Evolutionary conservation across 257 asterid genomes (phyloP).

Genomic region (Rehmannia glutinosa): DNA sequence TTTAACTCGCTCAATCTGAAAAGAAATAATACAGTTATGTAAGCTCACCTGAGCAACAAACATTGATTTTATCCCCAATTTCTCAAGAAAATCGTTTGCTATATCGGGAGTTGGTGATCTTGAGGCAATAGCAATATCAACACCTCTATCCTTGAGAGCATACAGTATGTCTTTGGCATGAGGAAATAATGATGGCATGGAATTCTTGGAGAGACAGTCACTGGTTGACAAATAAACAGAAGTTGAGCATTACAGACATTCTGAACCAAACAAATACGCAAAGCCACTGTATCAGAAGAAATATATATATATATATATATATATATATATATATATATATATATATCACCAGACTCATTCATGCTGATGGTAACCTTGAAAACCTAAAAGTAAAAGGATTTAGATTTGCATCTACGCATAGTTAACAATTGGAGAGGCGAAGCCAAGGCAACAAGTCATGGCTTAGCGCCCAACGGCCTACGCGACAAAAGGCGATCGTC

Average conservation of each 20-base stretch:
- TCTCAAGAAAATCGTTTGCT: constrained; percentile 66
- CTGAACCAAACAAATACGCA: no score
- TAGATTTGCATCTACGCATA: no score
- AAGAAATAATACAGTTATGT: not conserved
- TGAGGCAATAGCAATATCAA: constrained; percentile 53
- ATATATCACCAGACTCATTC: no score
- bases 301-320: no score
- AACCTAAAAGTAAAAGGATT: not conserved
- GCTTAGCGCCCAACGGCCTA: no score
- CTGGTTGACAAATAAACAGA: no score
- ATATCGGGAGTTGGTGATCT: constrained; percentile 81
- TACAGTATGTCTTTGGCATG: constrained; percentile 50
- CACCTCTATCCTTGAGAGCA: constrained; percentile 61
- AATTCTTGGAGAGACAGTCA: constrained; percentile 67
- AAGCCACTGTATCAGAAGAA: no score
- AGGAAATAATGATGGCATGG: constrained; percentile 49
- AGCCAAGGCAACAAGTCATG: no score
- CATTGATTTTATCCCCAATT: constrained; percentile 69
- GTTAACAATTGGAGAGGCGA: no score
- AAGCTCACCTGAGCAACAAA: constrained; percentile 76
- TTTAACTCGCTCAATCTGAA: not conserved
- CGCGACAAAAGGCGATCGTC: no score
- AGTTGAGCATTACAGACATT: no score
- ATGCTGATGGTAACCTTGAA: not conserved
- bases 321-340: no score